Base-by-base conservation (phyloP, 768 basidiomycete genomes). In the Guyanaporus albipodus region DNA sequence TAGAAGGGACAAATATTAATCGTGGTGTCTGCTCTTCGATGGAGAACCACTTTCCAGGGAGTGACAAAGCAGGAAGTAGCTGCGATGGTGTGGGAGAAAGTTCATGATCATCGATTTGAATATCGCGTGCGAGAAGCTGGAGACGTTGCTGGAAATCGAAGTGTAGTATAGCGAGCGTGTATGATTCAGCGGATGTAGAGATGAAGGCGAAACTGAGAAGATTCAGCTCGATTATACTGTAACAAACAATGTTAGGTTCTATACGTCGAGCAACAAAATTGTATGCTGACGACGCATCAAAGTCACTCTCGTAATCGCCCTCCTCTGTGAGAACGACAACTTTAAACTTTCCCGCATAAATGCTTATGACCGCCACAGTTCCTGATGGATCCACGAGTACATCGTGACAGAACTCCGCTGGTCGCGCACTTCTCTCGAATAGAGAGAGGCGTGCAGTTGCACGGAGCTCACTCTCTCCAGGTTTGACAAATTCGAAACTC, bases 321-420 rank as follows among this genome's bases (percentile, higher is more conserved):
- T 74, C 73, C 42, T 78, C 70, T 12, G 57, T 53, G 18, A 91
- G 62, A 11, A 61, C 60, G 17, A 91, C 64, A 17, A 87, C 69
- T 57, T 79, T 87, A 35, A 92, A 73, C 56, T 79, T 87, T 32
- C 85, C 85, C 0, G 72, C 69, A 57, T 88, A 90, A 50, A 81
- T 78, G 63, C 78, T 81, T 19, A 77, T 79, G 17, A 87, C 67
- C 3, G 78, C 85, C 11, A 84, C 44, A 17, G 70, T 67, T 14
- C 85, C 85, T 6, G 75, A 74, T 1, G 80, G 78, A 55, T 86
- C 75, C n/a, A 90, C 72, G 19, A 86, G 58, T 15, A 87, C 67
- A 52, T 85, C 78, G 29, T 79, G 84, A 59, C 80, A 82, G 66
- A 83, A 87, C 62, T 91, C 89, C 9, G 85, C 77, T 4, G 70